Conservation (phyloP, 192 early-diverging fungal species). For the Gaertneriomyces sp. region DNA sequence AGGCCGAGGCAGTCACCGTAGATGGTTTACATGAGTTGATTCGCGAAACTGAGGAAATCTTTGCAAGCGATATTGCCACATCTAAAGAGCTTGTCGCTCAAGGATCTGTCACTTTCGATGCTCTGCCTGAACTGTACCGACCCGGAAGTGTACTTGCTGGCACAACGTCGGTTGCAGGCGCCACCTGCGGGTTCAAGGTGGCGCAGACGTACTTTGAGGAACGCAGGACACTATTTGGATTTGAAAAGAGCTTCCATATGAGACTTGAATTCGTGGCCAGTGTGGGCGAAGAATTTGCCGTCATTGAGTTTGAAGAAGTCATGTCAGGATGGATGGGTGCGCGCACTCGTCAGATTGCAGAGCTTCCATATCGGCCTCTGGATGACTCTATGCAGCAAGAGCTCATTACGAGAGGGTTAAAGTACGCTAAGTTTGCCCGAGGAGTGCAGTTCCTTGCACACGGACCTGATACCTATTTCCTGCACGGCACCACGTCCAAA, state of each 20-base stretch:
- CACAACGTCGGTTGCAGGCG: slow-evolving; percentile 29
- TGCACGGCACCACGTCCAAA: slow-evolving; percentile 17
- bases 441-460: slow-evolving; percentile 28
- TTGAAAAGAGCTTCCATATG: slow-evolving; percentile 40
- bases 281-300: slow-evolving; percentile 35
- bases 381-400: background rate
- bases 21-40: slow-evolving; percentile 38
- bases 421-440: slow-evolving; percentile 27
- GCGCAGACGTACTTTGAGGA: slow-evolving; percentile 39
- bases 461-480: slow-evolving; percentile 28
- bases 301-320: slow-evolving; percentile 42
- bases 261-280: slow-evolving; percentile 35
- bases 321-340: slow-evolving; percentile 40
- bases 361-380: slow-evolving; percentile 26
- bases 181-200: slow-evolving; percentile 33
- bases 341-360: slow-evolving; percentile 17
- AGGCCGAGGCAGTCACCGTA: slow-evolving; percentile 12
- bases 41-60: slow-evolving; percentile 21
- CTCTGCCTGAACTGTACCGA: slow-evolving; percentile 36
- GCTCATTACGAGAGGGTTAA: slow-evolving; percentile 31
- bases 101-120: slow-evolving; percentile 37
- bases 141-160: slow-evolving; percentile 37
- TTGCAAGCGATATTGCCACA: slow-evolving; percentile 18
- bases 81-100: slow-evolving; percentile 23
- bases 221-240: slow-evolving; percentile 34